These are phyloP conservation scores for Metschnikowia amazonensis DNA, from an alignment of 805 yeast species.

Conservation along the genomic window DNA sequence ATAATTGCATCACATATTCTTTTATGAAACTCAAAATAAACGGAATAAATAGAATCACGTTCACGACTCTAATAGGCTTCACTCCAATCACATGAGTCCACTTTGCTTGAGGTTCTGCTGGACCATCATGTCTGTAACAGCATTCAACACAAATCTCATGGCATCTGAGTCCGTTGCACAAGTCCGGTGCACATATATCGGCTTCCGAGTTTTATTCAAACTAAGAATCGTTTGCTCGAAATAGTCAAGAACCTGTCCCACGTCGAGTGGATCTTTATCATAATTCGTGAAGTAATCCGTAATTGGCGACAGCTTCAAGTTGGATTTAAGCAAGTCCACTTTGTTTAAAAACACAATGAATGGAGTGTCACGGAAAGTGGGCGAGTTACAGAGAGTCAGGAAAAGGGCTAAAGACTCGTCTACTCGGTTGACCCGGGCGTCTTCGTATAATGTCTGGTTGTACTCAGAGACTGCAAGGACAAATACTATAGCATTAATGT, in stretches of 20 bases:
- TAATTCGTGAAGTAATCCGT: slow-evolving; percentile 75
- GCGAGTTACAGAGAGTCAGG: slow-evolving; percentile 76
- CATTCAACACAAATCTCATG: slow-evolving; percentile 86
- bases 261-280: slow-evolving; percentile 57
- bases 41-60: slow-evolving; percentile 6
- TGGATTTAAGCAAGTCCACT: slow-evolving; percentile 73
- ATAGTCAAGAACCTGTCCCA: slow-evolving; percentile 63
- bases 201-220: slow-evolving; percentile 62
- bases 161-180: slow-evolving; percentile 91
- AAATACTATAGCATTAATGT: slow-evolving; percentile 80
- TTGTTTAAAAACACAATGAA: slow-evolving; percentile 87
- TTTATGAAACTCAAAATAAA: slow-evolving; percentile 11
- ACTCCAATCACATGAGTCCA: slow-evolving; percentile 54
- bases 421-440: slow-evolving; percentile 83
- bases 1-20: slow-evolving; percentile 20
- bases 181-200: slow-evolving; percentile 87
- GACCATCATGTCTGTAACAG: slow-evolving; percentile 88
- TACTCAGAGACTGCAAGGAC: slow-evolving; percentile 89
- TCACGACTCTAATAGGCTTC: not conserved
- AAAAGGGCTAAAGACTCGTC: slow-evolving; percentile 84
- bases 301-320: slow-evolving; percentile 64
- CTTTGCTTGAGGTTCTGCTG: slow-evolving; percentile 76
- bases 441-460: slow-evolving; percentile 89
- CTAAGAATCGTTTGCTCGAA: slow-evolving; percentile 66
- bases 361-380: slow-evolving; percentile 82